These are phyloP conservation scores for Glycine tomentella DNA, from an alignment of 306 rosid genomes.

Conservation along the genomic window DNA sequence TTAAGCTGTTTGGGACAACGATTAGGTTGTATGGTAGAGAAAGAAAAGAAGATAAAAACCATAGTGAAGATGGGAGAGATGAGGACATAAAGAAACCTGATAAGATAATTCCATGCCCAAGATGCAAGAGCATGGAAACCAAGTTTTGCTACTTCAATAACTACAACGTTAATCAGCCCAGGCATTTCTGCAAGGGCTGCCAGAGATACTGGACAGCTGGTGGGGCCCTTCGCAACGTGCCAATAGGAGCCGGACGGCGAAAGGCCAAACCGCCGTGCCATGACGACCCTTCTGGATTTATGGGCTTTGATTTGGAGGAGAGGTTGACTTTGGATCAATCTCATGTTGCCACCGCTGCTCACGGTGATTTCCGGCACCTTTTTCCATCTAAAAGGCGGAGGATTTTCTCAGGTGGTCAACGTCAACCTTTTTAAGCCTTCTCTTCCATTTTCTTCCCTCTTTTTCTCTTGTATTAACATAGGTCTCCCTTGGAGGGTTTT, in stretches of 20 bases:
- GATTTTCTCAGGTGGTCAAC: slow-evolving; percentile 52
- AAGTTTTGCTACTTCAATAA: slow-evolving; percentile 84
- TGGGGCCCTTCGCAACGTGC: slow-evolving; percentile 83
- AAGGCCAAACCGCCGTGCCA: slow-evolving; percentile 57
- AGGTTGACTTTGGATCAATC: slow-evolving; percentile 50
- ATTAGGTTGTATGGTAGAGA: slow-evolving; percentile 56
- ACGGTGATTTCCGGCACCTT: slow-evolving; percentile 54
- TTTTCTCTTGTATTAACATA: too few relatives aligned
- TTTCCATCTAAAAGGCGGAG: slow-evolving; percentile 63
- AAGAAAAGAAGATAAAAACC: slow-evolving; percentile 54
- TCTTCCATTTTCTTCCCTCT: background rate
- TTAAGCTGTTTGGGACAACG: slow-evolving; percentile 74
- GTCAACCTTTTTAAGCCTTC: slow-evolving; percentile 47
- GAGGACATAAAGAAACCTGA: slow-evolving; percentile 53
- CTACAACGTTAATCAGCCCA: slow-evolving; percentile 84
- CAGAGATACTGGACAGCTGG: slow-evolving; percentile 88
- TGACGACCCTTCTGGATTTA: slow-evolving; percentile 42
- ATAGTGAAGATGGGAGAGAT: slow-evolving; percentile 43
- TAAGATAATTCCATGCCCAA: slow-evolving; percentile 73
- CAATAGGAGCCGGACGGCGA: slow-evolving; percentile 74
- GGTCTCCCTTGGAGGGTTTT: background rate
- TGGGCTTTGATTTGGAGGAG: too few relatives aligned
- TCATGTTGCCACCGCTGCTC: slow-evolving; percentile 54
- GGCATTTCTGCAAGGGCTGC: slow-evolving; percentile 83
- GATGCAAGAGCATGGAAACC: slow-evolving; percentile 87